Conservation (phyloP, 257 asterid species). For the Nyctanthes arbortristis region DNA sequence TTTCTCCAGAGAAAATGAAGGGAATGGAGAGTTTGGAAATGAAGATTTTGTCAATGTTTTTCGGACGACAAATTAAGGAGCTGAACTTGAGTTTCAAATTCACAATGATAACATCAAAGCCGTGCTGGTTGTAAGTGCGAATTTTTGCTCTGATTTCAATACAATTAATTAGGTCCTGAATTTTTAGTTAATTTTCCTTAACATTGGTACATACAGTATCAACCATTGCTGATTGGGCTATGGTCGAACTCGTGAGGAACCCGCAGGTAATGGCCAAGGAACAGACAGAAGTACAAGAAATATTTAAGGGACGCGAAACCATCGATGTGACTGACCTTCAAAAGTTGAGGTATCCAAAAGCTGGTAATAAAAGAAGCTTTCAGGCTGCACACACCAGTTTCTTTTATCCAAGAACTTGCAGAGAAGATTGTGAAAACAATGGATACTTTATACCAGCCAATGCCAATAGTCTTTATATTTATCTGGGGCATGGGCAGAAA, state of each 20-base stretch:
- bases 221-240: constrained; percentile 26
- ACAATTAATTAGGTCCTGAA: too few relatives aligned
- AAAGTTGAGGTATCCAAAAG: constrained; percentile 22
- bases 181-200: too few relatives aligned
- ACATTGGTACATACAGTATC: constrained; percentile 24
- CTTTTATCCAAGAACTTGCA: constrained; percentile 21
- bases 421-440: constrained; percentile 6
- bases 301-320: not conserved
- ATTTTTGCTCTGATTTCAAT: too few relatives aligned
- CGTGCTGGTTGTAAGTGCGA: constrained; percentile 25
- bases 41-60: constrained; percentile 34
- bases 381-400: constrained; percentile 25
- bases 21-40: constrained; percentile 21
- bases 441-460: constrained; percentile 28
- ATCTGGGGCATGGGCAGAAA: constrained; percentile 35
- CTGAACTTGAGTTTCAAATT: constrained; percentile 28
- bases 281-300: constrained; percentile 14
- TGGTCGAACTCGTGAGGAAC: constrained; percentile 35
- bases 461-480: constrained; percentile 18
- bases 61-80: constrained; percentile 5
- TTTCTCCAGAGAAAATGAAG: not conserved
- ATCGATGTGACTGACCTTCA: constrained; percentile 23
- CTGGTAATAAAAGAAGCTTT: constrained; percentile 23
- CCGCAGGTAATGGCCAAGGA: constrained; percentile 17
- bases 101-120: constrained; percentile 32